phyloP scores from a whole-genome alignment of 768 basidiomycete genomes.

The Rhodotorula paludigena region DNA sequence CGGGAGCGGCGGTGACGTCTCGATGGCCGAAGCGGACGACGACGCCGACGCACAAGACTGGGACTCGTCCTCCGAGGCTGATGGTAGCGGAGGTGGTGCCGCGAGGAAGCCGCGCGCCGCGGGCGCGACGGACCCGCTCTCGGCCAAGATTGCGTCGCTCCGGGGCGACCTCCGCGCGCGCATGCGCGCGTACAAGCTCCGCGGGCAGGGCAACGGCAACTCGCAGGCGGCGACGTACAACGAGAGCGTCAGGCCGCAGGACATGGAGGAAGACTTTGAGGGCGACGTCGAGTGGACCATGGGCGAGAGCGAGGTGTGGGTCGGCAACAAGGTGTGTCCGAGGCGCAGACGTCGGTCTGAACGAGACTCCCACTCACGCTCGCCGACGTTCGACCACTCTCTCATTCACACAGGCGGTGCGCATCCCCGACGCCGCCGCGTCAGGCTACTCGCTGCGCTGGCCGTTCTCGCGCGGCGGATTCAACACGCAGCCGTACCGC shows the following conservation, averaged over 20 bases:
- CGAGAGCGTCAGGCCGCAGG: constrained; percentile 73
- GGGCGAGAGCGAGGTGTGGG: constrained; percentile 53
- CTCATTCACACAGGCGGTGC: constrained; percentile 13
- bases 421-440: constrained; percentile 20
- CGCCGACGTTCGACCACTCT: background rate
- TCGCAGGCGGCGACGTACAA: constrained; percentile 56
- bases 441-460: constrained; percentile 64
- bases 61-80: background rate
- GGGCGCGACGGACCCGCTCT: background rate
- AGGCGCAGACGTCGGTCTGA: too few relatives aligned
- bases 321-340: constrained; percentile 63
- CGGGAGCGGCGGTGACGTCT: constrained; percentile 1
- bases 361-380: too few relatives aligned
- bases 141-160: constrained; percentile 30
- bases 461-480: constrained; percentile 74
- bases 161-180: constrained; percentile 47
- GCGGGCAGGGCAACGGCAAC: constrained; percentile 53
- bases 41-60: constrained; percentile 9
- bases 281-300: constrained; percentile 68
- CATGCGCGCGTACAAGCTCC: constrained; percentile 57
- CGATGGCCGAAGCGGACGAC: constrained; percentile 1
- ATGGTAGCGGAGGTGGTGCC: background rate
- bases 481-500: constrained; percentile 72
- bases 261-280: constrained; percentile 79
- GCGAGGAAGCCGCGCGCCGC: background rate